Base-by-base conservation (phyloP, 306 rosid species). In the Oemleria cerasiformis region DNA sequence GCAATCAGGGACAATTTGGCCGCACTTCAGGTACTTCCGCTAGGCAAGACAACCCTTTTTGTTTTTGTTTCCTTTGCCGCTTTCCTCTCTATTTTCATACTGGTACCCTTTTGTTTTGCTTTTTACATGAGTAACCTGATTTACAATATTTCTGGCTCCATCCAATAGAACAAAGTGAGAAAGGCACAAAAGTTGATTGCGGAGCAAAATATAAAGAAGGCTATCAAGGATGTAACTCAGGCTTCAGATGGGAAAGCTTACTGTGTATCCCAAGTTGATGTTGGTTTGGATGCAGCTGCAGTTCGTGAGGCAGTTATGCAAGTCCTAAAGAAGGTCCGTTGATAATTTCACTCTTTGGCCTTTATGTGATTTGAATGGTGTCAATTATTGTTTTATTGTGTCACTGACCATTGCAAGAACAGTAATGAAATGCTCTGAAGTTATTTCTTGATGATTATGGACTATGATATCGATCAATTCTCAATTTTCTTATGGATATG, bases 241-340 rank as follows among this genome's bases (percentile, higher is more conserved):
- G 78, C 86, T 49, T 88, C 90, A 17, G 78, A 84, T 34, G 92
- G 96, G 62, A 89, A 85, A 81, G 38, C 80, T 6, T 95, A 86
- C 78, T 95, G 96, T 71, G 67, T 95, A 73, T 86, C 96, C 78
- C 80, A 66, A 12, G 96, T 95, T 56, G 73, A 89, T 64, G 97
- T 95, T 73, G 99, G 99, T 73, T 79, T 91, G 74, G 99, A 95
- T 85, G 89, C 66, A 6, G 86, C 88, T 4, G 99, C 99, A n/a
- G 96, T 95, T 65, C 97, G 99, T 16, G 99, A 95, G 87, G 99
- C 99, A 41, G 99, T 91, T 73, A 61, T 81, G 65, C 88, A 81
- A 81, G 90, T 85, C 75, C 71, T 86, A 68, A 96, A 85, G 80
- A 88, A 86, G 97, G 99, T 95, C 41, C 59, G 61, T 76, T 43